These are phyloP conservation scores for Stygiomarasmius scandens DNA, from an alignment of 1,284 basidiomycete species.

Conservation along the genomic window DNA sequence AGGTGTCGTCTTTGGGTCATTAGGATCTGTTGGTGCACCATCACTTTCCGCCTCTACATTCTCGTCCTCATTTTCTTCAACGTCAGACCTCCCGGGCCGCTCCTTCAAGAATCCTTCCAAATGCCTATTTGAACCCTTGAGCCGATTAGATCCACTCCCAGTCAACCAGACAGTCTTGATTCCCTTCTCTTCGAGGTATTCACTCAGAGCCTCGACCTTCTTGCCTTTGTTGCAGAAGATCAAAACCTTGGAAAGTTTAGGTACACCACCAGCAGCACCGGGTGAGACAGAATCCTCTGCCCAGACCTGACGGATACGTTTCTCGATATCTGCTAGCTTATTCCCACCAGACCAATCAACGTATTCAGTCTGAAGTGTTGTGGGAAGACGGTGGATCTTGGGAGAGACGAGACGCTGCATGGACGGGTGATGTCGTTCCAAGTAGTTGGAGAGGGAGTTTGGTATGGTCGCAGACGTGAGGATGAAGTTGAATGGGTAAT, in stretches of 20 bases:
- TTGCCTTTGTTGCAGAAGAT: conserved; percentile 81
- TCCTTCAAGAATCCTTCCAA: conserved; percentile 70
- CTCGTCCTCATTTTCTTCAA: conserved; percentile 19
- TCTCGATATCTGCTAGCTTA: conserved; percentile 76
- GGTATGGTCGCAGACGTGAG: conserved; percentile 90
- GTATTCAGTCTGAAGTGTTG: conserved; percentile 70
- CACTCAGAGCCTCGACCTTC: conserved; percentile 63
- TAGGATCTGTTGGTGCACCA: neutral
- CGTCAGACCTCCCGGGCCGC: conserved; percentile 1
- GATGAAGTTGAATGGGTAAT: conserved; percentile 77
- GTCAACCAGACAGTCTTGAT: conserved; percentile 66
- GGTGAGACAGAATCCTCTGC: conserved; percentile 51
- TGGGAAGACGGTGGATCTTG: conserved; percentile 76
- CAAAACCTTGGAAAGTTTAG: conserved; percentile 60
- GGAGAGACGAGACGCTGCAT: conserved; percentile 76
- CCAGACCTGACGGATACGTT: conserved; percentile 74
- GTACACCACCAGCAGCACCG: neutral
- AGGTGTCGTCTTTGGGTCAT: conserved; percentile 39
- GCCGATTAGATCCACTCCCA: conserved; percentile 55
- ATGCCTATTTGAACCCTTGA: conserved; percentile 71
- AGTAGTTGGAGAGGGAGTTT: conserved; percentile 67
- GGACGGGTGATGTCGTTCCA: conserved; percentile 61
- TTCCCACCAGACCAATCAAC: conserved; percentile 78
- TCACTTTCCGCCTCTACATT: conserved; percentile 2
- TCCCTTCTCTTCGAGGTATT: conserved; percentile 59